Conservation (phyloP, 306 rosid genomes). For the Medicago lupulina region DNA sequence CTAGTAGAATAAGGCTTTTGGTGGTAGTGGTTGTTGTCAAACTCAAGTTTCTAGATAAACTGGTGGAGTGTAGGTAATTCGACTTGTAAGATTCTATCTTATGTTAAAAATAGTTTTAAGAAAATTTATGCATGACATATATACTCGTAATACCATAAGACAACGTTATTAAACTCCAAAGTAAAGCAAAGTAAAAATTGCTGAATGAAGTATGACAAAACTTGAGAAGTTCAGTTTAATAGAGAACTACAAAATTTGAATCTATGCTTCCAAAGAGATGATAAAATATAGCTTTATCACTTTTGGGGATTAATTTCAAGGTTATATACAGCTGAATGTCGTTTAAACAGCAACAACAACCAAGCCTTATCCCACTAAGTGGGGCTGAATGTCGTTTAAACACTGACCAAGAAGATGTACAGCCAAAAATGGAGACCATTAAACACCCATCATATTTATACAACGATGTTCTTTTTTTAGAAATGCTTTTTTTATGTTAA, state of each 20-base stretch:
- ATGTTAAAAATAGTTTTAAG: background rate
- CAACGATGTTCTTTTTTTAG: background rate
- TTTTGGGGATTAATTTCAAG: background rate
- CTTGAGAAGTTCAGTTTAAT: background rate
- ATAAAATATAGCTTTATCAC: background rate
- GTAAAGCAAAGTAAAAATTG: background rate
- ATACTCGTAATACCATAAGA: background rate
- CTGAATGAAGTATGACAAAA: background rate
- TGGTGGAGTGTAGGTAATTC: background rate
- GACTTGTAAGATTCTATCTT: background rate
- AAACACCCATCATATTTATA: background rate
- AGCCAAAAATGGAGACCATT: background rate
- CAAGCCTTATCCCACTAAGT: too few species aligned
- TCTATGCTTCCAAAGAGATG: conserved; percentile 3
- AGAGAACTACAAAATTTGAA: background rate
- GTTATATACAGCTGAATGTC: background rate
- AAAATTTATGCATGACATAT: background rate
- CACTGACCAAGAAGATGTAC: background rate
- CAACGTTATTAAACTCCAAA: background rate
- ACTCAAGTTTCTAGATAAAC: conserved; percentile 3
- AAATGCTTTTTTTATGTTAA: background rate
- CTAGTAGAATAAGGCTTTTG: conserved; percentile 16
- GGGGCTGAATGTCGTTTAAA: background rate
- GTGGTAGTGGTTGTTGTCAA: background rate
- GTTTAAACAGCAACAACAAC: background rate